These are phyloP conservation scores for Daphne laureola DNA, from an alignment of 441 rosid species.

Conservation along the genomic window DNA sequence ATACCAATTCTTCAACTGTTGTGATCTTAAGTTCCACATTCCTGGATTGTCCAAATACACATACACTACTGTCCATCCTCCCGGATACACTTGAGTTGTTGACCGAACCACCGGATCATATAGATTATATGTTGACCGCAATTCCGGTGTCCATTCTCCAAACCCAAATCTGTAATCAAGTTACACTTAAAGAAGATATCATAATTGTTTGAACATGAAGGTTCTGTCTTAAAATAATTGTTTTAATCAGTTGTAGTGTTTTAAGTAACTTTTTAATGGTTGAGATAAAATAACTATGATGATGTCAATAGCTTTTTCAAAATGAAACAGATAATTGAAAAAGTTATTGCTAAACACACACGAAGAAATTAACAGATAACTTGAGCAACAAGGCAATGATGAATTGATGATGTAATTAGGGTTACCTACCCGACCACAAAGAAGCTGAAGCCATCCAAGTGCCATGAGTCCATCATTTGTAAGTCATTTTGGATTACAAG, in stretches of 20 bases:
- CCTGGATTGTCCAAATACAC: slow-evolving; percentile 44
- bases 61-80: slow-evolving; percentile 38
- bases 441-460: slow-evolving; percentile 67
- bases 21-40: slow-evolving; percentile 61
- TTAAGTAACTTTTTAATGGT: too few species aligned
- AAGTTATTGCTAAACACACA: too few species aligned
- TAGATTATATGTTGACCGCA: slow-evolving; percentile 34
- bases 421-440: slow-evolving; percentile 64
- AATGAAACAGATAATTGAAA: too few species aligned
- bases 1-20: slow-evolving; percentile 33
- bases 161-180: slow-evolving; percentile 26
- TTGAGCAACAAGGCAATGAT: not conserved
- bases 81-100: slow-evolving; percentile 49
- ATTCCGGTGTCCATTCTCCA: slow-evolving; percentile 44
- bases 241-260: too few species aligned
- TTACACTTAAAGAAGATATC: too few species aligned
- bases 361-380: too few species aligned
- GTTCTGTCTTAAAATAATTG: too few species aligned
- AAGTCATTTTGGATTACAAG: slow-evolving; percentile 43
- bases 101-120: slow-evolving; percentile 58
- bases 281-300: too few species aligned
- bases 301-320: too few species aligned
- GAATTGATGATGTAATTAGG: not conserved
- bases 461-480: slow-evolving; percentile 53
- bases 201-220: too few species aligned